Base-by-base conservation (phyloP, 2,329 filamentous ascomycete genomes). In the Penicillium oxalicum region DNA sequence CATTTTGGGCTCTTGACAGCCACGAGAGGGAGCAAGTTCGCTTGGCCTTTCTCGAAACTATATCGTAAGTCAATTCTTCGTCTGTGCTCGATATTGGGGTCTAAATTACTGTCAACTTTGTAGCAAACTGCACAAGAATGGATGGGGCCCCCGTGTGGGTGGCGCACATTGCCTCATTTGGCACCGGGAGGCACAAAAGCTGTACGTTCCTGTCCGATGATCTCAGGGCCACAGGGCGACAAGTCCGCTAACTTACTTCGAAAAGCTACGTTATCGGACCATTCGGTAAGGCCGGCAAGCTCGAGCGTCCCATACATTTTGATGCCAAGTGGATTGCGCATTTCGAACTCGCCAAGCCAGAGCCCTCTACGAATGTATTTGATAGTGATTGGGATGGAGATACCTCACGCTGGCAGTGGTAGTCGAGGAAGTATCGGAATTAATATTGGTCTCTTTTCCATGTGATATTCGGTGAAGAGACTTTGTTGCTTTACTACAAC, bases 1-100 rank as follows among this genome's bases (percentile, higher is more conserved):
- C 44, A 33, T 50, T 50, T 27, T 54, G 45, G 46, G 26, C 26
- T 25, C 43, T 38, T 29, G 34, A 45, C 18, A 29, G 43, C 25
- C 1, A n/a, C 25, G 43, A 39, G 32, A 37, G 27, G 7, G 34
- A 39, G n/a, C 34, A 29, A 4, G 25, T 45, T 26, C 35, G 35
- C 35, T 3, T 8, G 8, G 13, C 3, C 4, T 38, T 45, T 32
- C 1, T 29, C 4, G 29, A 38, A 5, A 3, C 12, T 32, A 33
- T 45, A 6, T 26, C n/a, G 43, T 45, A 32, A 45, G 25, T 45
- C 32, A 13, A 11, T 33, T 5, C 4, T 12, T 33, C 28, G 29
- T 7, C 27, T 33, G 13, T 25, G 24, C 24, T 32, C 12, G 5
- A n/a, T 9, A 38, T 9, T 24, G n/a, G 24, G 29, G 33, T 39